These are phyloP conservation scores for Limnanthes douglasii DNA, from an alignment of 345 rosid species.

Conservation along the genomic window DNA sequence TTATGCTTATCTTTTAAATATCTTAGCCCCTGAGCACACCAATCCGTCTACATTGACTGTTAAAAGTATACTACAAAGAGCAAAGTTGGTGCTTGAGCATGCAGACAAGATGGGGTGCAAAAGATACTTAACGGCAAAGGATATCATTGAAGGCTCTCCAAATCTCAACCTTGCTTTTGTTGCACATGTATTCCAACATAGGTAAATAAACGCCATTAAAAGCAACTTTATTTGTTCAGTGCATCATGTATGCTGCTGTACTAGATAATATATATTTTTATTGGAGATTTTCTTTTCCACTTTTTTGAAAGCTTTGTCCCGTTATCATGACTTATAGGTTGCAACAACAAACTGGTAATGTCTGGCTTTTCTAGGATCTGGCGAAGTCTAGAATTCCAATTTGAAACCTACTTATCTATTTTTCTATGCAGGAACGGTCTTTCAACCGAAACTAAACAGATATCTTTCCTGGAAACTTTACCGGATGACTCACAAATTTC, in stretches of 20 bases:
- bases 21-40: conserved; percentile 79
- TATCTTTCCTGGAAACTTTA: conserved; percentile 61
- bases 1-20: conserved; percentile 81
- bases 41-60: conserved; percentile 42
- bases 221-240: too few relatives aligned
- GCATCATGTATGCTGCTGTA: background rate
- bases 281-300: background rate
- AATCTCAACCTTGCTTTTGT: conserved; percentile 98
- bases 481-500: conserved; percentile 79
- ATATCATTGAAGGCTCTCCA: conserved; percentile 91
- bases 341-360: too few relatives aligned
- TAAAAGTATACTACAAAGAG: conserved; percentile 49
- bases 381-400: too few relatives aligned
- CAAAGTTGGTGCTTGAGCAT: conserved; percentile 82
- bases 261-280: background rate
- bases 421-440: conserved; percentile 66
- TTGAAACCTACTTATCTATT: too few relatives aligned
- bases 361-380: too few relatives aligned
- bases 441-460: conserved; percentile 68
- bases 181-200: conserved; percentile 96
- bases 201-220: conserved; percentile 56
- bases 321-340: conserved; percentile 3
- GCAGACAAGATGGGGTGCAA: conserved; percentile 97
- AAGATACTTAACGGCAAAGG: conserved; percentile 91
- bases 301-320: background rate